phyloP scores from a whole-genome alignment of 495 filamentous ascomycete species.

The Tuber umbilicatum region DNA sequence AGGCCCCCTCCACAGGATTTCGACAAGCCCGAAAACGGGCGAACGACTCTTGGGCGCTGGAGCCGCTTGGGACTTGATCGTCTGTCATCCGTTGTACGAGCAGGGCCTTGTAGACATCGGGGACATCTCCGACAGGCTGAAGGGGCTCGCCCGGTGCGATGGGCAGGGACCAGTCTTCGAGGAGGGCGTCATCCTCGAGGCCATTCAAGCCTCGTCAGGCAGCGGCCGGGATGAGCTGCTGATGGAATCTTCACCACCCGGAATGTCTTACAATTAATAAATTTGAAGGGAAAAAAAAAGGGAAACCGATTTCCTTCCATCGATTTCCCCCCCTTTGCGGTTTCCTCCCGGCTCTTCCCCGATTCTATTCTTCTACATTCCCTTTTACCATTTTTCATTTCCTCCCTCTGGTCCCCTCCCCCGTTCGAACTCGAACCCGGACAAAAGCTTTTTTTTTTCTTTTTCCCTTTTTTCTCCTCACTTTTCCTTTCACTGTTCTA shows the following conservation, averaged over 20 bases:
- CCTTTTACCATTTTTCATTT: not conserved
- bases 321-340: not conserved
- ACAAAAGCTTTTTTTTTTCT: not conserved
- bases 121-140: constrained; percentile 67
- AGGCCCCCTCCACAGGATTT: constrained; percentile 61
- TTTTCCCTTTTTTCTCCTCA: not conserved
- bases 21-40: constrained; percentile 58
- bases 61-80: constrained; percentile 87
- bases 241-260: constrained; percentile 23
- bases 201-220: constrained; percentile 70
- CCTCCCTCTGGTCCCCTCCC: not conserved
- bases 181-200: constrained; percentile 63
- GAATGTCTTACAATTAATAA: not conserved
- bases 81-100: constrained; percentile 71
- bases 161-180: constrained; percentile 86
- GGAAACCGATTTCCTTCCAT: not conserved
- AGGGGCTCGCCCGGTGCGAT: constrained; percentile 74
- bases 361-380: not conserved
- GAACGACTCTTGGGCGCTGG: constrained; percentile 70
- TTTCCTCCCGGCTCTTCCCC: not conserved
- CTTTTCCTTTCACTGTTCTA: not conserved
- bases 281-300: not conserved
- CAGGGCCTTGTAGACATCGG: constrained; percentile 77
- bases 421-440: not conserved
- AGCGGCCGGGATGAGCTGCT: constrained; percentile 64